Conservation (phyloP, 2,329 filamentous ascomycete species). For the Trichocomaceae sp. region DNA sequence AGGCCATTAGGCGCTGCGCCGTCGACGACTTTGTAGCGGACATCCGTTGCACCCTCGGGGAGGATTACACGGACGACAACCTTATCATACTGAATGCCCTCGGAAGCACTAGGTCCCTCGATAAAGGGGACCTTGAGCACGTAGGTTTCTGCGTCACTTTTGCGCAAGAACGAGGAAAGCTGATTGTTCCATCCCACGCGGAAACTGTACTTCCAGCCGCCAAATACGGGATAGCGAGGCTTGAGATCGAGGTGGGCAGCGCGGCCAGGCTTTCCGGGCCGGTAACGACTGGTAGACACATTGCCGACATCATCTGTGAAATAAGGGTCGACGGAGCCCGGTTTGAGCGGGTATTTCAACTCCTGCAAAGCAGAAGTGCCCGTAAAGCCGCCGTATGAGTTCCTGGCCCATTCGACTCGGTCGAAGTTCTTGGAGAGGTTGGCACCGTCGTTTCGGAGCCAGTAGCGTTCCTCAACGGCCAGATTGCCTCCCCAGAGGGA, state of each 20-base stretch:
- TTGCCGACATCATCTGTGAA: conserved; percentile 96
- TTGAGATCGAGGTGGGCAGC: conserved; percentile 84
- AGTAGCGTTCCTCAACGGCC: conserved; percentile 90
- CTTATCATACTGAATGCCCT: conserved; percentile 80
- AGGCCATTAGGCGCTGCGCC: conserved; percentile 60
- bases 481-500: conserved; percentile 98
- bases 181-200: conserved; percentile 93
- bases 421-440: conserved; percentile 67
- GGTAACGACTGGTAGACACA: conserved; percentile 86
- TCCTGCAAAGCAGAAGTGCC: conserved; percentile 71
- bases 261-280: conserved; percentile 58
- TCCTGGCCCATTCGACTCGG: conserved; percentile 67
- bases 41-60: conserved; percentile 74
- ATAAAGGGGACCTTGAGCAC: conserved; percentile 87
- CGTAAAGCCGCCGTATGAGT: conserved; percentile 65
- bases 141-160: conserved; percentile 58
- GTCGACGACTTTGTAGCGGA: conserved; percentile 62
- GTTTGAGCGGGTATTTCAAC: conserved; percentile 69
- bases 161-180: conserved; percentile 67
- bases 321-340: conserved; percentile 80
- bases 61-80: conserved; percentile 76
- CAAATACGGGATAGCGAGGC: conserved; percentile 93
- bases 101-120: conserved; percentile 77
- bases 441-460: conserved; percentile 78
- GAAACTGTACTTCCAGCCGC: conserved; percentile 97